These are phyloP conservation scores for Aspergillus candidus DNA, from an alignment of 2,329 filamentous ascomycete species.

Conservation along the genomic window DNA sequence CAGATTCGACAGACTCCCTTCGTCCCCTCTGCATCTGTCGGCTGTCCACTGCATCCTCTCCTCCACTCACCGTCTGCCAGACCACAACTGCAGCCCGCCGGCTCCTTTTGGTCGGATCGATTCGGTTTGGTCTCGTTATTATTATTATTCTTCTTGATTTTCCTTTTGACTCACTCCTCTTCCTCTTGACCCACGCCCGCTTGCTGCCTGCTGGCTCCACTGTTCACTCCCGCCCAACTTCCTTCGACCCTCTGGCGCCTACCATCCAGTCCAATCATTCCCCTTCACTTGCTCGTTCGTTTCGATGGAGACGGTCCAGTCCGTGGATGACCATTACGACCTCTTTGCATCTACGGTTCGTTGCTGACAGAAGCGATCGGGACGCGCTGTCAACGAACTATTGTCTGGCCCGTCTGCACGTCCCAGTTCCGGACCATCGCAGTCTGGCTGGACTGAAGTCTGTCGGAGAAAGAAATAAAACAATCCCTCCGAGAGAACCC, in stretches of 20 bases:
- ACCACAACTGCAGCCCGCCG: conserved; percentile 9
- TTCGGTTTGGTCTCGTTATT: background rate
- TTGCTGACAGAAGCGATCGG: conserved; percentile 28
- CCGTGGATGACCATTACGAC: conserved; percentile 18
- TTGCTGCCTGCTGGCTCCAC: background rate
- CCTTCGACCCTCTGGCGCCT: background rate
- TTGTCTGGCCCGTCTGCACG: conserved; percentile 26
- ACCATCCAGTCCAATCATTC: background rate
- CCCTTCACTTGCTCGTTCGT: conserved; percentile 3
- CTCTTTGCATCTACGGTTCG: conserved; percentile 20
- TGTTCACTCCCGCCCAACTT: conserved; percentile 6
- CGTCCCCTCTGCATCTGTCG: conserved; percentile 11
- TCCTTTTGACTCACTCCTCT: background rate
- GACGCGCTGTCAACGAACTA: conserved; percentile 21
- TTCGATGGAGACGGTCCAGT: conserved; percentile 33
- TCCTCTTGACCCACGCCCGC: background rate
- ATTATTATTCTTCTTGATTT: background rate
- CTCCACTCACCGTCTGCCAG: conserved; percentile 20
- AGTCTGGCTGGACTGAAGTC: conserved; percentile 15
- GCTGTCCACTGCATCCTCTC: conserved; percentile 9
- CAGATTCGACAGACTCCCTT: conserved; percentile 4
- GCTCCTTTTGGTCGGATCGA: background rate
- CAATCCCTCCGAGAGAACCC: conserved; percentile 9
- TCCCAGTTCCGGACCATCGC: conserved; percentile 9
- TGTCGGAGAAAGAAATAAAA: conserved; percentile 14